These are phyloP conservation scores for Trametes hirsuta DNA, from an alignment of 1,284 basidiomycete genomes.

Conservation along the genomic window DNA sequence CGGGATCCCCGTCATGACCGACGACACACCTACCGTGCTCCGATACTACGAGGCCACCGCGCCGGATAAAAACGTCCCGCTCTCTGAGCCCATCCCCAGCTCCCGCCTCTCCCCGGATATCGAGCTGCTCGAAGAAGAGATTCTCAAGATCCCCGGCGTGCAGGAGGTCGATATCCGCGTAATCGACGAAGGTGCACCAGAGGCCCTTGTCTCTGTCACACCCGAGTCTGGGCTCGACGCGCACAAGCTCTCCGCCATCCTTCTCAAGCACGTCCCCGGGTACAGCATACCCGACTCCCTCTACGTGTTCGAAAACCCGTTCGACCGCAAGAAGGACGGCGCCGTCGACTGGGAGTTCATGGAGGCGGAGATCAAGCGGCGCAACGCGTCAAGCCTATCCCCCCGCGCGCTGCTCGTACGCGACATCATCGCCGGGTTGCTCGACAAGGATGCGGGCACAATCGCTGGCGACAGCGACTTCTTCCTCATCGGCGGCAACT, in stretches of 20 bases:
- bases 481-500: slow-evolving; percentile 50
- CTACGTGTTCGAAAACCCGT: slow-evolving; percentile 23
- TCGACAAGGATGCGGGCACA: slow-evolving; percentile 38
- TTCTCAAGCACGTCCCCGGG: slow-evolving; percentile 31
- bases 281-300: slow-evolving; percentile 42
- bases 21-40: slow-evolving; percentile 35
- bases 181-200: slow-evolving; percentile 37
- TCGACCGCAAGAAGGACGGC: slow-evolving; percentile 23
- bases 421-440: slow-evolving; percentile 42
- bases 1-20: slow-evolving; percentile 39
- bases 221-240: slow-evolving; percentile 25
- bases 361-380: slow-evolving; percentile 34
- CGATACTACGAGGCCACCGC: slow-evolving; percentile 45
- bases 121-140: slow-evolving; percentile 43
- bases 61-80: slow-evolving; percentile 34
- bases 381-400: slow-evolving; percentile 37
- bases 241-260: slow-evolving; percentile 24
- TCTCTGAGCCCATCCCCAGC: slow-evolving; percentile 43
- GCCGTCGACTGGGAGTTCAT: slow-evolving; percentile 40
- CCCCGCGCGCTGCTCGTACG: slow-evolving; percentile 39
- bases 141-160: slow-evolving; percentile 49
- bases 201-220: slow-evolving; percentile 40
- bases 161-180: slow-evolving; percentile 48
- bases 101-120: slow-evolving; percentile 36
- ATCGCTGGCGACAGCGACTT: slow-evolving; percentile 45